Evolutionary conservation across 306 rosid genomes (phyloP).

Genomic region (Quercus berberidifolia): DNA sequence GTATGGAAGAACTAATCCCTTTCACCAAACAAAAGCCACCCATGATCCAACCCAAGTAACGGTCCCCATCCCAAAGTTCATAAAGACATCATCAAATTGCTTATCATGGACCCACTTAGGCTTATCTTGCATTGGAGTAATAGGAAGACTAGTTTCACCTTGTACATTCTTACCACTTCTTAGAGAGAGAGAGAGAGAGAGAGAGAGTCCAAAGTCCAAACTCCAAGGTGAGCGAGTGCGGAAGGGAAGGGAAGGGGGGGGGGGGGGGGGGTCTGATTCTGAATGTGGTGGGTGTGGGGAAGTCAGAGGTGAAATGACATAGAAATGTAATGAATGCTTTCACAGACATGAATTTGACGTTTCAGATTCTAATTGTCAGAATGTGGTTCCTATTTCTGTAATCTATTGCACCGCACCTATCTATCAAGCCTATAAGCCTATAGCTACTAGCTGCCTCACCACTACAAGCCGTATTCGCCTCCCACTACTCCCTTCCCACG

Average conservation of each 20-base stretch:
- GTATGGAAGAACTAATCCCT: slow-evolving; percentile 21
- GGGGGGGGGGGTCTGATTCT: slow-evolving; percentile 13
- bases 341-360: slow-evolving; percentile 80
- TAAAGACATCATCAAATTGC: background rate
- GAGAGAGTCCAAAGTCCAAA: slow-evolving; percentile 17
- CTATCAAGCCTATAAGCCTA: no score
- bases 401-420: no score
- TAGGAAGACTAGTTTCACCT: no score
- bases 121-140: no score
- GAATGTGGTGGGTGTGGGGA: slow-evolving; percentile 7
- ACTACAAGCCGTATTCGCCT: no score
- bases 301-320: slow-evolving; percentile 63
- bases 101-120: background rate
- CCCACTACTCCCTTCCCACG: no score
- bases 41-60: background rate
- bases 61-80: slow-evolving; percentile 4
- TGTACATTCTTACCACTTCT: no score
- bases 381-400: background rate
- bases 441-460: no score
- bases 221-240: slow-evolving; percentile 40
- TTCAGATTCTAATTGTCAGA: slow-evolving; percentile 95
- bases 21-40: background rate
- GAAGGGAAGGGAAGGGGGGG: slow-evolving; percentile 19
- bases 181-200: background rate
- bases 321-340: slow-evolving; percentile 54